Percentiles rank a stretch among this genome's conserved stretches.
phyloP scores from a whole-genome alignment of 2,329 filamentous ascomycete genomes.

The Talaromyces sp. region DNA sequence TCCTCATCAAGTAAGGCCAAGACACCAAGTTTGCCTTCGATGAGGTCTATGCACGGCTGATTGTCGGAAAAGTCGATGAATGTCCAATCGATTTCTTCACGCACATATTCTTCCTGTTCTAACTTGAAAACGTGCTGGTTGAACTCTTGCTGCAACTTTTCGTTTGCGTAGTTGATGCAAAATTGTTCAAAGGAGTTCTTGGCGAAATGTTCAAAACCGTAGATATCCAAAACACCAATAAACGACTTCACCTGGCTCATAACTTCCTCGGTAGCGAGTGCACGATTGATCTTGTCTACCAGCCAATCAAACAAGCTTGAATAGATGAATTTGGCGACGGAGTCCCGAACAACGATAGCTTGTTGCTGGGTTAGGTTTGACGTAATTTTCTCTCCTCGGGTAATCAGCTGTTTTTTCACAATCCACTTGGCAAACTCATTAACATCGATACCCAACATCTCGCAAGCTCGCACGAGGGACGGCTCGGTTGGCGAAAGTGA shows the following conservation, averaged over 20 bases:
- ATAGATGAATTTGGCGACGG: constrained; percentile 97
- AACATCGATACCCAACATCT: constrained; percentile 80
- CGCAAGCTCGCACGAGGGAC: constrained; percentile 72
- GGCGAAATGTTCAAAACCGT: constrained; percentile 97
- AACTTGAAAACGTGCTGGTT: constrained; percentile 99
- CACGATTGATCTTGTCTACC: constrained; percentile 91
- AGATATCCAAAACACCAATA: constrained; percentile 98
- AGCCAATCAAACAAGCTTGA: constrained; percentile 98
- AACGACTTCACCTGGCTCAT: constrained; percentile 78
- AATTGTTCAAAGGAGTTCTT: constrained; percentile 99
- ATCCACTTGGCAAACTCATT: constrained; percentile 94
- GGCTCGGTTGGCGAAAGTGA: constrained; percentile 75
- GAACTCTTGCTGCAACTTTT: constrained; percentile 98
- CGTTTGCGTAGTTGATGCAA: constrained; percentile 99
- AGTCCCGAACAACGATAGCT: constrained; percentile 89
- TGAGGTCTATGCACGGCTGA: constrained; percentile 96
- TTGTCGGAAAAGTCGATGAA: constrained; percentile 99
- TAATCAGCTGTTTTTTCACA: constrained; percentile 96
- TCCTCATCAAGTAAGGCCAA: constrained; percentile 92
- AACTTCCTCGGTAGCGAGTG: constrained; percentile 83
- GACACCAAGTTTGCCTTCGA: constrained; percentile 93
- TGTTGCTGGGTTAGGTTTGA: constrained; percentile 93
- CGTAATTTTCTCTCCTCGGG: constrained; percentile 93
- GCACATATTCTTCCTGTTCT: constrained; percentile 95
- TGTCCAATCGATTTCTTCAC: constrained; percentile 96